These are phyloP conservation scores for Jamesozyma spencerorum DNA, from an alignment of 805 yeast species.

Conservation along the genomic window DNA sequence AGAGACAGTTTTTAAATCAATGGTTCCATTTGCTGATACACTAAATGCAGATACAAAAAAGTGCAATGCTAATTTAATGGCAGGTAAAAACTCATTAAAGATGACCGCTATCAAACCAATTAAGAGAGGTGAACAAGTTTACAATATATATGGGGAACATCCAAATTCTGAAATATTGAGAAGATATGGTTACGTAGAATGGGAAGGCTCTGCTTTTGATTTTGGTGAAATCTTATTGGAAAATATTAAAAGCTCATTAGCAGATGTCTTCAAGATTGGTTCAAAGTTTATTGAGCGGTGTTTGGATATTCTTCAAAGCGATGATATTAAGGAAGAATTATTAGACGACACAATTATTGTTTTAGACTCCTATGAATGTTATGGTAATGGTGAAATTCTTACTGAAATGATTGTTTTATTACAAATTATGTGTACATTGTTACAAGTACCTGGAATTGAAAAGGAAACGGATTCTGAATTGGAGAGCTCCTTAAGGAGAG, in stretches of 20 bases:
- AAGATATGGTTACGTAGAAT: constrained; percentile 85
- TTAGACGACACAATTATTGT: constrained; percentile 33
- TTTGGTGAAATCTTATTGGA: constrained; percentile 63
- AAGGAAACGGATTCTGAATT: constrained; percentile 15
- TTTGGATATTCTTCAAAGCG: constrained; percentile 30
- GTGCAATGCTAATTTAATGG: constrained; percentile 65
- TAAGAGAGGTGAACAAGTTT: constrained; percentile 60
- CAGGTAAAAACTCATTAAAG: constrained; percentile 40
- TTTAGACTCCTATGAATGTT: constrained; percentile 56
- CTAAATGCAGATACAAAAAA: constrained; percentile 74
- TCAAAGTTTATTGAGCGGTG: constrained; percentile 20
- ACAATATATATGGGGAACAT: constrained; percentile 81
- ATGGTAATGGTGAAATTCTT: constrained; percentile 44
- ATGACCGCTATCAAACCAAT: constrained; percentile 66
- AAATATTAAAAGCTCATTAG: constrained; percentile 28
- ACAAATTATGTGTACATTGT: constrained; percentile 40
- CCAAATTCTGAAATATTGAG: constrained; percentile 87
- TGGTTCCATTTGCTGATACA: constrained; percentile 91
- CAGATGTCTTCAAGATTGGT: constrained; percentile 16
- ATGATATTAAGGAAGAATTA: constrained; percentile 30
- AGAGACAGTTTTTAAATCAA: constrained; percentile 48
- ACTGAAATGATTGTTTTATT: constrained; percentile 50
- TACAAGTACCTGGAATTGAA: constrained; percentile 21
- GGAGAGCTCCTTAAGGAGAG: constrained; percentile 36
- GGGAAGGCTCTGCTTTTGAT: constrained; percentile 61